Evolutionary conservation across 139 green algal genomes (phyloP).

Genomic region (Tetraselmis striata): DNA sequence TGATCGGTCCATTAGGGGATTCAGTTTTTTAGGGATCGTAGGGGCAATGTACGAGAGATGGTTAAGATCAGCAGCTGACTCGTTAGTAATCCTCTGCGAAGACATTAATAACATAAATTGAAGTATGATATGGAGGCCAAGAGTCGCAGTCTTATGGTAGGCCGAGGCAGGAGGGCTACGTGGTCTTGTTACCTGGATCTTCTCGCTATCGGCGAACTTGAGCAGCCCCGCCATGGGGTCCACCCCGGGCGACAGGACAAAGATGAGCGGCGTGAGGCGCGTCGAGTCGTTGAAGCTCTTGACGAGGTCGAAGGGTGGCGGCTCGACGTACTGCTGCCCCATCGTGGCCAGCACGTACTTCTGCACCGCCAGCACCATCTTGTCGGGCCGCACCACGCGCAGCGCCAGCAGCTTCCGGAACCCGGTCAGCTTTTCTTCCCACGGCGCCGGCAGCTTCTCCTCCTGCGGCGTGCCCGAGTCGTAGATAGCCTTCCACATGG

Average conservation of each 20-base stretch:
- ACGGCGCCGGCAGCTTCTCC: slow-evolving; percentile 34
- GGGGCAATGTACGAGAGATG: too few relatives aligned
- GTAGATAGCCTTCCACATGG: slow-evolving; percentile 34
- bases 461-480: slow-evolving; percentile 30
- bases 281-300: slow-evolving; percentile 56
- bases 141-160: too few relatives aligned
- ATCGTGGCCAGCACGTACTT: slow-evolving; percentile 40
- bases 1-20: too few relatives aligned
- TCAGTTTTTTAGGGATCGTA: too few relatives aligned
- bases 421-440: slow-evolving; percentile 26
- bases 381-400: slow-evolving; percentile 57
- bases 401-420: slow-evolving; percentile 54
- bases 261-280: slow-evolving; percentile 53
- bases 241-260: slow-evolving; percentile 51
- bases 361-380: slow-evolving; percentile 46
- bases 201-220: slow-evolving; percentile 45
- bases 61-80: too few relatives aligned
- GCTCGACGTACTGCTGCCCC: slow-evolving; percentile 57
- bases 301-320: slow-evolving; percentile 46
- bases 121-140: too few relatives aligned
- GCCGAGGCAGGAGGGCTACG: too few relatives aligned
- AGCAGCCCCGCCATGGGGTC: slow-evolving; percentile 49
- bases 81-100: too few relatives aligned
- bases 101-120: too few relatives aligned
- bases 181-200: slow-evolving; percentile 37